These are phyloP conservation scores for Diaporthe destruens DNA, from an alignment of 2,329 filamentous ascomycete genomes.

Conservation along the genomic window DNA sequence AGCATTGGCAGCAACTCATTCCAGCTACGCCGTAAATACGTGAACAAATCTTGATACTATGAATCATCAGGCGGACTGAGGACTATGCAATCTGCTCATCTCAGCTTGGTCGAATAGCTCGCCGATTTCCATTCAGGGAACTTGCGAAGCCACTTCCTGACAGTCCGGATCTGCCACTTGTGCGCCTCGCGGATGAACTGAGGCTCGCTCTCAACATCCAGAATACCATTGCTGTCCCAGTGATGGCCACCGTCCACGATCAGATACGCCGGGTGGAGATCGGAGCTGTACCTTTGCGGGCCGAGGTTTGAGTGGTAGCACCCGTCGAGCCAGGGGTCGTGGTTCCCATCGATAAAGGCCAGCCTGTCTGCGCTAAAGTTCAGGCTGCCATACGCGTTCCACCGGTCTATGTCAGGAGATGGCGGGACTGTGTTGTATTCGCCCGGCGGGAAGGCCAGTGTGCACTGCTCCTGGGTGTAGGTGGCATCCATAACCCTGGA, in stretches of 20 bases:
- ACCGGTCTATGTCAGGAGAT: conserved; percentile 55
- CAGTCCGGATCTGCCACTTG: conserved; percentile 62
- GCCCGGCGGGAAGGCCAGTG: conserved; percentile 64
- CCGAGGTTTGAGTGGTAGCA: conserved; percentile 63
- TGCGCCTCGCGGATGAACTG: conserved; percentile 65
- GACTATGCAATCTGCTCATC: background rate
- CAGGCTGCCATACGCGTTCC: conserved; percentile 62
- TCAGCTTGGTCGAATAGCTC: background rate
- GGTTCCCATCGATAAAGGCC: conserved; percentile 64
- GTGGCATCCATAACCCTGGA: conserved; percentile 60
- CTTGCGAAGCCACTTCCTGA: conserved; percentile 60
- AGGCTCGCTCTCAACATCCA: conserved; percentile 58
- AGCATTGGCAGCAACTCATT: background rate
- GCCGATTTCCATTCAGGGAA: conserved; percentile 45
- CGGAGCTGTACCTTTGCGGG: conserved; percentile 52
- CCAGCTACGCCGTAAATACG: background rate
- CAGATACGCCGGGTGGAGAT: conserved; percentile 61
- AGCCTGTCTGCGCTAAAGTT: conserved; percentile 60
- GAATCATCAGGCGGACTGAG: background rate
- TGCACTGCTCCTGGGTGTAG: conserved; percentile 68
- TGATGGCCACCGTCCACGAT: conserved; percentile 66
- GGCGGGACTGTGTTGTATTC: conserved; percentile 58
- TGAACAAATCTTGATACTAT: background rate
- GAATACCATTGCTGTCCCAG: conserved; percentile 60
- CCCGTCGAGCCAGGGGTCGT: conserved; percentile 65